Evolutionary conservation across 2,329 filamentous ascomycete species (phyloP), one percentile per base, ranked within the genome.

Genomic region (Pseudogymnoascus sp.): DNA sequence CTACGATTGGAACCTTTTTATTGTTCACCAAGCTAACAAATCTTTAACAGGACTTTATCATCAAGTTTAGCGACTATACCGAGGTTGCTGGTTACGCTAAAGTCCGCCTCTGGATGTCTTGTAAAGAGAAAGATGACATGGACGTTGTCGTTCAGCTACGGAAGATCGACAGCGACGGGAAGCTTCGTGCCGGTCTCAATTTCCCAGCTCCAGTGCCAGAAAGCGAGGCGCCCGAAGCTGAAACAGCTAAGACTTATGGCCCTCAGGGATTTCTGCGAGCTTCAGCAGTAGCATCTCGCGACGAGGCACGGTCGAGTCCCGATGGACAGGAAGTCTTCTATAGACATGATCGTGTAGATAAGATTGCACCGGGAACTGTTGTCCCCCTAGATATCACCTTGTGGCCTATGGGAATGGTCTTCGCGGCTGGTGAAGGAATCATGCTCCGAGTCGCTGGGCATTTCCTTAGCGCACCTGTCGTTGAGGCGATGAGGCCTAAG

Each of bases 81-180:
- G 68, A 73, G 3, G 65, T 81, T 1, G 74, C 79, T n/a, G 79
- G 78, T 1, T 67, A 78, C 0, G 73, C 79, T 6, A 81, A 80
- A 65, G 76, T 77, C 0, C 67, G 76, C 0, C 67, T 82, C 0
- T 79, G 77, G 68, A 75, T 81, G 70, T 77, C 75, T 0, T 76
- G 72, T 61, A 66, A 70, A 2, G 71, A 74, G 11, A 67, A 69
- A 12, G 72, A 81, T 58, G 79, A 81, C 62, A 73, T 81, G 62
- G 73, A 70, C 22, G 73, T 79, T 1, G 80, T 74, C 58, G 69
- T 78, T 3, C 72, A 76, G 6, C 59, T 81, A 3, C 71, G 76
- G 6, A 81, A 81, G 66, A 66, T 72, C 14, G 75, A 77, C 54
- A 72, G 68, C 11, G 65, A 75, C 4, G 78, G 78, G 1, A 77